A percentile compares a stretch with the other conserved stretches of the same genome.
Evolutionary conservation across 2,329 filamentous ascomycete genomes (phyloP).

Genomic region (Phialophora macrospora): DNA sequence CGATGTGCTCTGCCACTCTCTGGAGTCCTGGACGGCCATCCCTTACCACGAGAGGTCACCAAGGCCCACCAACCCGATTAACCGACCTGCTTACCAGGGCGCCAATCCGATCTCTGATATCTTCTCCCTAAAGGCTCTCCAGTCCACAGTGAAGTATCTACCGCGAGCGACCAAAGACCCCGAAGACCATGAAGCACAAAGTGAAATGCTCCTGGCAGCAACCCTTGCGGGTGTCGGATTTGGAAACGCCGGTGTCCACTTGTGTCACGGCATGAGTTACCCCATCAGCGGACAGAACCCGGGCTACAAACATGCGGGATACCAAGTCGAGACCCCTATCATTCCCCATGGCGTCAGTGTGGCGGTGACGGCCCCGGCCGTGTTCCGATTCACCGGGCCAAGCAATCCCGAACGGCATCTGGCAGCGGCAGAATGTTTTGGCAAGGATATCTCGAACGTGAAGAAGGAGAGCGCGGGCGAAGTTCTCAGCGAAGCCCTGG

Average conservation of each 20-base stretch:
- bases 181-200: constrained; percentile 89
- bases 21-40: constrained; percentile 98
- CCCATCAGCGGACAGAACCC: constrained; percentile 96
- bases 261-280: constrained; percentile 92
- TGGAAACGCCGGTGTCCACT: constrained; percentile 94
- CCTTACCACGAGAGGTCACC: constrained; percentile 87
- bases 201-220: constrained; percentile 91
- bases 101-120: constrained; percentile 98
- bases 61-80: constrained; percentile 83
- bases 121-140: constrained; percentile 86
- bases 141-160: constrained; percentile 86
- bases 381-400: constrained; percentile 89
- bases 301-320: constrained; percentile 86
- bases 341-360: constrained; percentile 97
- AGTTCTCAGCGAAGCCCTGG: constrained; percentile 80
- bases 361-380: constrained; percentile 87
- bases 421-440: constrained; percentile 85
- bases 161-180: constrained; percentile 85
- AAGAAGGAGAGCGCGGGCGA: constrained; percentile 89
- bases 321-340: constrained; percentile 74
- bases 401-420: constrained; percentile 93
- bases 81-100: constrained; percentile 92
- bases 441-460: constrained; percentile 83
- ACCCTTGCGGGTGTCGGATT: constrained; percentile 95
- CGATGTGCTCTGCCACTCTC: constrained; percentile 91